Evolutionary conservation across 2,329 filamentous ascomycete species (phyloP), one percentile per base, ranked within the genome.

Genomic region (Whalleya microplaca): DNA sequence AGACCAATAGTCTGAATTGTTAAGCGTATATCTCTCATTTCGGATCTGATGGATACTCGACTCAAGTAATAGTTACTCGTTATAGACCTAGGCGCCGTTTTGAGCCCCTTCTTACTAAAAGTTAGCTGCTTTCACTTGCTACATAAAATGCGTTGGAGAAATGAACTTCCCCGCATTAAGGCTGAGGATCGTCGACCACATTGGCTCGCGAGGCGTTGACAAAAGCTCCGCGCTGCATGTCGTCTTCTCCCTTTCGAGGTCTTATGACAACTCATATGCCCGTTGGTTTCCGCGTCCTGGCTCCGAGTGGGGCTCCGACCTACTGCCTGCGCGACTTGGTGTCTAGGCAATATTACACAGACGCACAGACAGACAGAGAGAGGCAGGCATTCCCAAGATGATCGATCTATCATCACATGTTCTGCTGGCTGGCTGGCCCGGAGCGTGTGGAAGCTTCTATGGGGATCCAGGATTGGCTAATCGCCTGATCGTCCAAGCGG

Each of bases 401-500:
- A 51, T 59, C 50, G 52, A 51, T 59, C 57, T 58, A 53, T 56
- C 60, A 44, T 54, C 50, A 56, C 58, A 55, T 48, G 56, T 52
- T 43, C 16, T 42, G 48, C 51, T 29, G 57, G 52, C 60, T 44
- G 54, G 29, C 41, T 55, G 29, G 27, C 6, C 53, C 56, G 54
- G 56, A 41, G 41, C 21, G 50, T 61, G 51, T 63, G 52, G 60
- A 63, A 63, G 57, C 37, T 63, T 61, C 60, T 45, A 61, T 53
- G 43, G 20, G 44, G 37, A 23, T 20, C 51, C 42, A 52, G 54
- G 45, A 23, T 43, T 52, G 27, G 44, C 44, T 59, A 41, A 61
- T 63, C 57, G 58, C 58, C 53, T 61, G 60, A 63, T 58, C 50
- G 44, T 52, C 37, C 43, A 48, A 51, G 21, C 48, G 53, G 60